A percentile compares a stretch with the other conserved stretches of the same genome.
These are phyloP conservation scores for Ceratocystis colombiana DNA, from an alignment of 2,329 filamentous ascomycete genomes.

Conservation along the genomic window DNA sequence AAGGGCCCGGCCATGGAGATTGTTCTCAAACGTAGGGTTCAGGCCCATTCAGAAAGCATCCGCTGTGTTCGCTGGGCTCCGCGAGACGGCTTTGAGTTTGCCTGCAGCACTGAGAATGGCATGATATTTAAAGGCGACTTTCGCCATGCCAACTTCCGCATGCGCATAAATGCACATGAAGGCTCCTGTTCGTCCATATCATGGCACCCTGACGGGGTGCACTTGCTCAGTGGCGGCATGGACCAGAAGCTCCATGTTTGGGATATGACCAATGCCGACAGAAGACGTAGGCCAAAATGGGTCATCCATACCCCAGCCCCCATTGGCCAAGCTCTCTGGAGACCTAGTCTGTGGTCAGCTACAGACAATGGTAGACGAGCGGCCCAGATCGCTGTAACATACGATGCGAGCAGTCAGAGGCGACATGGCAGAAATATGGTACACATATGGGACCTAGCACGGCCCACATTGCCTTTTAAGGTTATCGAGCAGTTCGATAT, in stretches of 20 bases:
- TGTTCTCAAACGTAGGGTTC: slow-evolving; percentile 40
- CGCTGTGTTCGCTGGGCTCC: slow-evolving; percentile 57
- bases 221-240: slow-evolving; percentile 52
- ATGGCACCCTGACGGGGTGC: slow-evolving; percentile 60
- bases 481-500: slow-evolving; percentile 51
- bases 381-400: slow-evolving; percentile 52
- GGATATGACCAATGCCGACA: slow-evolving; percentile 53
- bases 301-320: slow-evolving; percentile 52
- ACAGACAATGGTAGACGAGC: slow-evolving; percentile 49
- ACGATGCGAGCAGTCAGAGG: slow-evolving; percentile 47
- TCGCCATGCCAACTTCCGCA: slow-evolving; percentile 44
- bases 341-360: slow-evolving; percentile 56
- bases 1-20: slow-evolving; percentile 41
- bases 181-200: slow-evolving; percentile 50
- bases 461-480: slow-evolving; percentile 57
- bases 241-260: slow-evolving; percentile 55
- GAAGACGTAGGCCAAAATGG: slow-evolving; percentile 54
- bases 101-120: slow-evolving; percentile 54
- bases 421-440: slow-evolving; percentile 48
- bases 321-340: slow-evolving; percentile 50
- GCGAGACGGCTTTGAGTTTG: slow-evolving; percentile 50
- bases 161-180: slow-evolving; percentile 53
- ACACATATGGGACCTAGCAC: slow-evolving; percentile 59
- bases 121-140: slow-evolving; percentile 56
- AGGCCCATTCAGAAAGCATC: slow-evolving; percentile 47